Evolutionary conservation across 768 basidiomycete species (phyloP), one percentile per base, ranked within the genome.

Genomic region (Collybia sordida): DNA sequence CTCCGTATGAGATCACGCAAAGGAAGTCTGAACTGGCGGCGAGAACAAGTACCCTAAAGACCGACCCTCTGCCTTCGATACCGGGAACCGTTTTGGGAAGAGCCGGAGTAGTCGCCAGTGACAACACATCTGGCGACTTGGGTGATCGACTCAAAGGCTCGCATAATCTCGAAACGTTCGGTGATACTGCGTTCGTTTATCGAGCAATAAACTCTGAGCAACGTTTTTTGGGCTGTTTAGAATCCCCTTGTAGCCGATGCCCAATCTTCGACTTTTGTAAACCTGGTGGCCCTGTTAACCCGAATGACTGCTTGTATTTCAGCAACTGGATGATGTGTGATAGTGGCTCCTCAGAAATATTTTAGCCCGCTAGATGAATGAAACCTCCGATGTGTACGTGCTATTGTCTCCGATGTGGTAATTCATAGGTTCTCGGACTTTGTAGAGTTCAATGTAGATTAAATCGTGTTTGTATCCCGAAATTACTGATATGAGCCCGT

Each of bases 211-310:
- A 75, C 28, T 81, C 82, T 56, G 85, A 89, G 58, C 76, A 76
- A 8, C 70, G 83, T 14, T 72, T 72, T 0, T 65, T 85, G 49
- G 78, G 86, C 53, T 86, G 85, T 80, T 82, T 82, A 14, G 87
- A 96, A 64, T 83, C 91, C 3, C 93, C 95, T 11, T 98, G 96
- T 59, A 88, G 86, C 22, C 73, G 81, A 45, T 98, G 96, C 65
- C 93, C 93, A 0, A 84, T 86, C 22, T 95, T 96, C 60, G 88
- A 88, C 35, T 97, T 98, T 60, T 98, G 96, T 69, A 83, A 79
- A 54, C 75, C 79, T 27, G 79, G 74, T 35, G 82, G 82, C 0
- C 92, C 92, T 0, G 88, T 90, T 17, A 93, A 90, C 61, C 81
- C 92, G 9, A 68, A 62, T 51, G 83, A 85, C 53, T 95, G 92